Conservation (phyloP, 441 rosid species). For the Kokia cookei region DNA sequence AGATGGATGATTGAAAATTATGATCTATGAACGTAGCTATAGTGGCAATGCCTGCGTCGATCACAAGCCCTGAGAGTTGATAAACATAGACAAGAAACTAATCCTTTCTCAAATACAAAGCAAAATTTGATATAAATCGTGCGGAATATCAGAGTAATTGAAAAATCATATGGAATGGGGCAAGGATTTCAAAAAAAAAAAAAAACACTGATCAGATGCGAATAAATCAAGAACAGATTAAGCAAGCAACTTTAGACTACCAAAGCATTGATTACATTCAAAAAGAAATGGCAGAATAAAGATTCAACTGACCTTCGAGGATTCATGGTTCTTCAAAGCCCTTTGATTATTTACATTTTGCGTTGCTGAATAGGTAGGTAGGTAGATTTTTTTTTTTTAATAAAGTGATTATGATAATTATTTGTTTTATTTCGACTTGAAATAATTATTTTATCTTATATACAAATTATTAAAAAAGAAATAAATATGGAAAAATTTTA, state of each 20-base stretch:
- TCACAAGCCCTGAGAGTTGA: neutral
- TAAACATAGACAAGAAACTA: neutral
- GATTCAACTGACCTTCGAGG: slow-evolving; percentile 52
- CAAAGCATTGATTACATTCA: neutral
- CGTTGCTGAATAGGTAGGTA: no score
- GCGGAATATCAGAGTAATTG: neutral
- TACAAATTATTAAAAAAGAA: no score
- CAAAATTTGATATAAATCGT: neutral
- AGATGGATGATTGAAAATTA: neutral
- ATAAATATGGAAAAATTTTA: no score
- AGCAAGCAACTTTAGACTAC: neutral
- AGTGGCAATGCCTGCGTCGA: neutral
- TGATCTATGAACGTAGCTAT: neutral
- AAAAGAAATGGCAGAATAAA: neutral
- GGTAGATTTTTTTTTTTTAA: no score
- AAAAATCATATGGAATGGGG: neutral
- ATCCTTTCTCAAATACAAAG: neutral
- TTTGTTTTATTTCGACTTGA: no score
- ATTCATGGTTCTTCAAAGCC: slow-evolving; percentile 30
- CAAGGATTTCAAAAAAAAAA: neutral
- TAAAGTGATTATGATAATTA: no score
- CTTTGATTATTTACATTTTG: neutral
- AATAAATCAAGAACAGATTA: neutral
- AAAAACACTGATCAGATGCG: neutral
- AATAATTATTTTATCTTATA: no score